phyloP scores from a whole-genome alignment of 768 basidiomycete genomes.

The Peribolospora baueri region DNA sequence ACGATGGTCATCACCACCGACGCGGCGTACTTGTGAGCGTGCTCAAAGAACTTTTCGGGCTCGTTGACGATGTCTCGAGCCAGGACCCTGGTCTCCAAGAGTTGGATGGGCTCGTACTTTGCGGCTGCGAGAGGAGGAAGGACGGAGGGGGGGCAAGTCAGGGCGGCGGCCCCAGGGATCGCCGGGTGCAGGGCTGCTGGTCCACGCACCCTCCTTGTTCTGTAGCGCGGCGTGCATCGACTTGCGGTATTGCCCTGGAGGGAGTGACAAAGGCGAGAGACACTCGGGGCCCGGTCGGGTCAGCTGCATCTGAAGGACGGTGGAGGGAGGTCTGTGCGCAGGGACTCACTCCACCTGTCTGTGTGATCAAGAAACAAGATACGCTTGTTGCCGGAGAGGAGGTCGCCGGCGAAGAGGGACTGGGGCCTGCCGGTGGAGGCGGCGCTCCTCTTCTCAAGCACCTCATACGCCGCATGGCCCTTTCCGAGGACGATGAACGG shows the following conservation, averaged over 20 bases:
- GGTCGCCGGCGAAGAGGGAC: slow-evolving; percentile 11
- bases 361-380: slow-evolving; percentile 10
- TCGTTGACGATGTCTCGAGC: slow-evolving; percentile 8
- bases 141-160: slow-evolving; percentile 10
- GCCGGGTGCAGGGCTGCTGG: background rate
- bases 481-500: slow-evolving; percentile 11
- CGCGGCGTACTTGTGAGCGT: slow-evolving; percentile 10
- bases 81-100: slow-evolving; percentile 8
- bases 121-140: slow-evolving; percentile 8
- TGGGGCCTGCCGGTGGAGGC: slow-evolving; percentile 11
- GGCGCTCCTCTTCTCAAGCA: slow-evolving; percentile 12
- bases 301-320: no score
- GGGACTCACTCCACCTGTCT: slow-evolving; percentile 5
- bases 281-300: no score
- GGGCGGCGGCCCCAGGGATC: slow-evolving; percentile 11
- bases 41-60: slow-evolving; percentile 10
- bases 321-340: background rate
- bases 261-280: no score
- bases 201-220: no score
- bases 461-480: slow-evolving; percentile 9
- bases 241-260: no score
- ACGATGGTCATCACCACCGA: slow-evolving; percentile 2
- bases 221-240: no score
- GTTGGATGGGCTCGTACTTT: slow-evolving; percentile 13
- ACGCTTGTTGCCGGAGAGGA: slow-evolving; percentile 8